Conservation (phyloP, 164 flowering plant genomes). For the Stephania cephalantha region DNA sequence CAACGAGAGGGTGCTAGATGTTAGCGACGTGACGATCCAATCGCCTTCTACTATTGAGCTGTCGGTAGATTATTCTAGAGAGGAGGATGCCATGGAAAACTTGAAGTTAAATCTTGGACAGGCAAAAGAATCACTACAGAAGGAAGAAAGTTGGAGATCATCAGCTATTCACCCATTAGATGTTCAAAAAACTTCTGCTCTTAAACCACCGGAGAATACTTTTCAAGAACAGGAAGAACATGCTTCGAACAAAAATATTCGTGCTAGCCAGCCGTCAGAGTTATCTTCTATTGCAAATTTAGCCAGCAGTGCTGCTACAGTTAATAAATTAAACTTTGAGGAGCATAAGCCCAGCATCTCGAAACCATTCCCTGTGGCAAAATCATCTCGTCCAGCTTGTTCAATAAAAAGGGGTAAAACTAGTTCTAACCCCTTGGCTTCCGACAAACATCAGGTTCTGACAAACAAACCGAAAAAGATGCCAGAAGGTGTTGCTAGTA, state of each 20-base stretch:
- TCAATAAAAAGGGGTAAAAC: conserved; percentile 53
- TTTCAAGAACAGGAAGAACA: conserved; percentile 18
- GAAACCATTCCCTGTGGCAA: conserved; percentile 29
- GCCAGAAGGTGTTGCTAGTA: conserved; percentile 32
- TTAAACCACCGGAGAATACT: conserved; percentile 17
- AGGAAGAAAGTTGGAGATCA: conserved; percentile 20
- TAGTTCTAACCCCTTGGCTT: conserved; percentile 10
- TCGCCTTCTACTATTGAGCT: conserved; percentile 3
- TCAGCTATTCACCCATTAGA: conserved; percentile 19
- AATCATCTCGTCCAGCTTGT: conserved; percentile 37
- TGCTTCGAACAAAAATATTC: conserved; percentile 10
- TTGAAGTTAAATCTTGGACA: conserved; percentile 12
- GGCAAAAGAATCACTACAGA: conserved; percentile 15
- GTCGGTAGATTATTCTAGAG: conserved; percentile 3
- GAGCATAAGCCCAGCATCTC: conserved; percentile 21
- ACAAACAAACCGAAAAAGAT: conserved; percentile 47
- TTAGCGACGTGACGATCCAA: background rate
- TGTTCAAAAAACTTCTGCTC: conserved; percentile 6
- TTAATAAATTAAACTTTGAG: conserved; percentile 6
- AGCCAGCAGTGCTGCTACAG: conserved; percentile 20
- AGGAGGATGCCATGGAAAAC: conserved; percentile 13
- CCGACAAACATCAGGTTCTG: conserved; percentile 22
- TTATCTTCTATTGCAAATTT: conserved; percentile 3
- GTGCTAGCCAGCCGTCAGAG: conserved; percentile 15
- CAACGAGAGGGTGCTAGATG: conserved; percentile 11